Evolutionary conservation across 768 basidiomycete genomes (phyloP), one percentile per base, ranked within the genome.

Genomic region (Pleurotus platypus): DNA sequence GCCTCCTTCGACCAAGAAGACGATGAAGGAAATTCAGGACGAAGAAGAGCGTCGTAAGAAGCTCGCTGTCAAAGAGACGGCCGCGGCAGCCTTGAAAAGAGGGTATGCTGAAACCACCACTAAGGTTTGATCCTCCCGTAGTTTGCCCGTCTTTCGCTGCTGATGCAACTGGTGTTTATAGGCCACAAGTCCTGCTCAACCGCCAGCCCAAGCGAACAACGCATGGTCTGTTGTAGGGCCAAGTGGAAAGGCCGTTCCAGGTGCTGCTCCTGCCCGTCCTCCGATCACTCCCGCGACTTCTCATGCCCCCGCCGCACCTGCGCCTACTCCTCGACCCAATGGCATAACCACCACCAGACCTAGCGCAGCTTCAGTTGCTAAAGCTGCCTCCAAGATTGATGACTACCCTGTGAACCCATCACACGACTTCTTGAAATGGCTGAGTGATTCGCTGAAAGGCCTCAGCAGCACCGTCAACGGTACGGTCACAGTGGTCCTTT

Each of bases 1-100:
- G 66, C 70, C 79, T 5, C 73, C 74, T 8, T 67, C 76, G 2
- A 68, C 80, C 5, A 95, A 93, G 78, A 97, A 94, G 79, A 91
- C 92, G 1, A 88, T 99, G 87, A 98, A 96, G 76, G 94, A 99
- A 75, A 99, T 99, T 40, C 92, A 96, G 67, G 96, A 98, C 71
- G 97, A 99, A 64, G 97, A 99, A 67, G 93, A 96, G 71, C 82
- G 76, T 61, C 81, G 89, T 60, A 94, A 93, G 78, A 90, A 86
- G 70, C 63, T 73, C 26, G 77, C 77, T 0, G 71, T 75, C 5
- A 87, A 86, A 69, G 85, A 90, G 61, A 84, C 78, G 54, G 75
- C 76, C 55, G 79, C 79, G 7, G 73, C 82, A 11, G 75, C 80
- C 39, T 76, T 82, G 6, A 83, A 88, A 66, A 78, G 91, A 53